These are phyloP conservation scores for Boletus rufocinnamomeus DNA, from an alignment of 768 basidiomycete genomes.

Conservation along the genomic window DNA sequence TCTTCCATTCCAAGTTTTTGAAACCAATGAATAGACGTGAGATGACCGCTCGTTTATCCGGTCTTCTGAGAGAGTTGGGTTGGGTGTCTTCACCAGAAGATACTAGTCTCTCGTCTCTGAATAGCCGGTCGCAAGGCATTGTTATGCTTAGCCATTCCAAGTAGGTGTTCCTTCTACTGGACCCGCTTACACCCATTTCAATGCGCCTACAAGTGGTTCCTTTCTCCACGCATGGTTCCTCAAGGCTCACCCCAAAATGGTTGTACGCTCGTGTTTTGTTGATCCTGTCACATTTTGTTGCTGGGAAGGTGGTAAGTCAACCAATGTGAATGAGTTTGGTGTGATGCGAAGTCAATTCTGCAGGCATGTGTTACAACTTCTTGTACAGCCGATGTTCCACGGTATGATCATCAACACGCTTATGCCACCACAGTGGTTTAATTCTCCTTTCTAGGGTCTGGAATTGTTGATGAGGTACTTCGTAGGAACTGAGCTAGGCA, in stretches of 20 bases:
- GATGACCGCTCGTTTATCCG: constrained; percentile 56
- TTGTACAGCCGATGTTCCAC: constrained; percentile 70
- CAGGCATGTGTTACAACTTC: constrained; percentile 91
- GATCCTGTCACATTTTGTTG: constrained; percentile 90
- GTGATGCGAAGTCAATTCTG: constrained; percentile 1
- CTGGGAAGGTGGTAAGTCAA: constrained; percentile 84
- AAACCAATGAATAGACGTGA: constrained; percentile 66
- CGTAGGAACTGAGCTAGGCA: constrained; percentile 83
- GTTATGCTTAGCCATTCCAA: constrained; percentile 89
- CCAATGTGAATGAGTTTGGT: background rate
- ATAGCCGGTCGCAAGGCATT: constrained; percentile 48
- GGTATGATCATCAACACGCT: constrained; percentile 38
- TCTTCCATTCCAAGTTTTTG: constrained; percentile 77
- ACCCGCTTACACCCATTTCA: constrained; percentile 2
- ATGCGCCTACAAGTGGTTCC: constrained; percentile 54
- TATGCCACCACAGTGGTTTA: constrained; percentile 3
- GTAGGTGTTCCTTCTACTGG: constrained; percentile 40
- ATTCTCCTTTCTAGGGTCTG: constrained; percentile 51
- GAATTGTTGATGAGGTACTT: constrained; percentile 87
- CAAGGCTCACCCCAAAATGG: constrained; percentile 70
- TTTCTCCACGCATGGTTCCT: constrained; percentile 90
- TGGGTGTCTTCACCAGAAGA: constrained; percentile 50
- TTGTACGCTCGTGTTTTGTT: constrained; percentile 80
- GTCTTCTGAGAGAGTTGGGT: constrained; percentile 59
- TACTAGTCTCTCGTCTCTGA: constrained; percentile 6